These are phyloP conservation scores for Oryza coarctata DNA, from an alignment of 176 grass and related monocot species.

Conservation along the genomic window DNA sequence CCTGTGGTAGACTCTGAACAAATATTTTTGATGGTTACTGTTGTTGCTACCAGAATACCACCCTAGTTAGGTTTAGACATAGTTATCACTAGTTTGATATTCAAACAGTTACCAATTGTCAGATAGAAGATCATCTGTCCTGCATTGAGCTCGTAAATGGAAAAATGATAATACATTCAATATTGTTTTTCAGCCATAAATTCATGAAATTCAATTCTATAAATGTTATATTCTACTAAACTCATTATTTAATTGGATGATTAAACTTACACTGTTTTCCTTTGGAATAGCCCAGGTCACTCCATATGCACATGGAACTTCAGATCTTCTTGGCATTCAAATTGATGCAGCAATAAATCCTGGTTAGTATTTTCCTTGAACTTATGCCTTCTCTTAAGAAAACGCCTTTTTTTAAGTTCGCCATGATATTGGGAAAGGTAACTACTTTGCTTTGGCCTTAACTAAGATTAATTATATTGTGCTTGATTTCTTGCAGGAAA, in stretches of 20 bases:
- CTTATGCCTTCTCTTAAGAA: background rate
- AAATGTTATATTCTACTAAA: conserved; percentile 13
- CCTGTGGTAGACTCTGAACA: conserved; percentile 5
- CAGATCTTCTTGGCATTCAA: conserved; percentile 98
- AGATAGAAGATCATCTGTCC: background rate
- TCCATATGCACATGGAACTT: conserved; percentile 92
- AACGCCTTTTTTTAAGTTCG: background rate
- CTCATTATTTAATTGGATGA: conserved; percentile 28
- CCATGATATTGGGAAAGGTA: conserved; percentile 5
- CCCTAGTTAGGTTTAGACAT: conserved; percentile 3
- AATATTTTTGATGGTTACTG: background rate
- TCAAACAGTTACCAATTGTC: no score
- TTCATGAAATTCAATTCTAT: background rate
- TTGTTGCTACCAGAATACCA: background rate
- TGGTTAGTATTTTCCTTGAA: conserved; percentile 47
- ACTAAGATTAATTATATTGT: conserved; percentile 20
- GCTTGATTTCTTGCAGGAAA: conserved; percentile 68
- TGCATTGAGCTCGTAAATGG: background rate
- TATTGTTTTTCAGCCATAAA: conserved; percentile 3
- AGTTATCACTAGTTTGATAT: no score
- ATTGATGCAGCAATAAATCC: conserved; percentile 98
- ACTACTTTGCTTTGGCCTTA: conserved; percentile 19
- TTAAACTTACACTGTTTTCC: conserved; percentile 39
- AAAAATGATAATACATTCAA: conserved; percentile 10
- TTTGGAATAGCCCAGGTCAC: conserved; percentile 82